Conservation (phyloP, 2,329 filamentous ascomycete genomes). For the Blastomyces silverae region DNA sequence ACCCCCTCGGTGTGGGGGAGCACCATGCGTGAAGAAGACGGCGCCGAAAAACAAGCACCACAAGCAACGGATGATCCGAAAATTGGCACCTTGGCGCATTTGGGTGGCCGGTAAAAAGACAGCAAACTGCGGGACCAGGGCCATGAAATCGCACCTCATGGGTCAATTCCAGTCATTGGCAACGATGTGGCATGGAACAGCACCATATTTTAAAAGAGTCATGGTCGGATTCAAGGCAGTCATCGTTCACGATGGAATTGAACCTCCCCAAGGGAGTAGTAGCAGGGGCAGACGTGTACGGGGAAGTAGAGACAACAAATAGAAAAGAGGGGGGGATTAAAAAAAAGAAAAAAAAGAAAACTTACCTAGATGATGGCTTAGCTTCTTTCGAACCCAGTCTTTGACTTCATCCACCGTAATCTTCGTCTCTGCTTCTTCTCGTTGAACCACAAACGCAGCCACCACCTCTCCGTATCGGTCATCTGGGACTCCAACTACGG, state of each 20-base stretch:
- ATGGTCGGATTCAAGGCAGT: neutral
- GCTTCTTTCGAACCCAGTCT: constrained; percentile 61
- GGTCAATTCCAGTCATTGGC: constrained; percentile 3
- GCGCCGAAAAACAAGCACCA: constrained; percentile 21
- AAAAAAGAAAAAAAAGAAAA: constrained; percentile 15
- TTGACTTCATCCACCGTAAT: constrained; percentile 57
- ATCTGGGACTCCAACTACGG: constrained; percentile 78
- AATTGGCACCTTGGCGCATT: constrained; percentile 16
- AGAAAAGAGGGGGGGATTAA: neutral
- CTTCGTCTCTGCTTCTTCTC: constrained; percentile 34
- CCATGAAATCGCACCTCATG: neutral
- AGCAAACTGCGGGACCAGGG: neutral
- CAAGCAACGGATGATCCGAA: constrained; percentile 15
- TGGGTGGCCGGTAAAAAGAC: neutral
- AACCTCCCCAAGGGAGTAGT: neutral
- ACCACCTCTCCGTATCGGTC: constrained; percentile 79
- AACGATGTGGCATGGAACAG: neutral
- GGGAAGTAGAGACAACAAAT: constrained; percentile 1
- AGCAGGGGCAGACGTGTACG: neutral
- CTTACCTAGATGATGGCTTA: constrained; percentile 65
- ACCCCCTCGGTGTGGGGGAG: neutral
- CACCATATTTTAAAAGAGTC: neutral
- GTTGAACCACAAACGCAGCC: constrained; percentile 67
- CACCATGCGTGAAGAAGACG: neutral
- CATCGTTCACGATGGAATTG: constrained; percentile 3